phyloP scores from a whole-genome alignment of 345 rosid species.

The Pistacia integerrima region DNA sequence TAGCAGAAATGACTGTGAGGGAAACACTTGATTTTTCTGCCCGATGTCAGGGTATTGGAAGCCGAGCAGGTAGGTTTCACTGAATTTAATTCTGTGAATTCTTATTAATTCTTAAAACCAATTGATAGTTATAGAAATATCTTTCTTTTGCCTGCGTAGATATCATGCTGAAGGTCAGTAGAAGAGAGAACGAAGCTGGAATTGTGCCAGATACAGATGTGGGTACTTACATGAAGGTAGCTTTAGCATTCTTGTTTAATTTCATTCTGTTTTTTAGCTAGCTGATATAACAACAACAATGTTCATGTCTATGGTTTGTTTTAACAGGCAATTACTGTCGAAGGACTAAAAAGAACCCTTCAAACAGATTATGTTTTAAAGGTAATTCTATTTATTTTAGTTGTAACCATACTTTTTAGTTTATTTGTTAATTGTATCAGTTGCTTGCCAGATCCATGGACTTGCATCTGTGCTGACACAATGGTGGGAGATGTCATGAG shows the following conservation, averaged over 20 bases:
- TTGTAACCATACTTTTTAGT: background rate
- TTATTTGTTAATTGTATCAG: background rate
- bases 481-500: constrained; percentile 47
- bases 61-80: constrained; percentile 39
- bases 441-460: constrained; percentile 39
- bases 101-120: background rate
- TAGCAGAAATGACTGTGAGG: constrained; percentile 65
- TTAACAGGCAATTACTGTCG: constrained; percentile 42
- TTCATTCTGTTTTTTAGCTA: background rate
- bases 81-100: background rate
- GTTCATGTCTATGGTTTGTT: too few species aligned
- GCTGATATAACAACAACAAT: background rate
- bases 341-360: constrained; percentile 40
- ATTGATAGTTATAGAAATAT: background rate
- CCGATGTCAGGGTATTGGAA: constrained; percentile 57
- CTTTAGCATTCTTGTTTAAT: background rate
- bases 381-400: constrained; percentile 20
- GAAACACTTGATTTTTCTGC: constrained; percentile 70
- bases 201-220: constrained; percentile 47
- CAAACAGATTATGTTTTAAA: constrained; percentile 55
- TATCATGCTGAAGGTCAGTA: constrained; percentile 42
- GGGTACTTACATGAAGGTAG: constrained; percentile 53
- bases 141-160: constrained; percentile 19
- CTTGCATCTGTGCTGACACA: constrained; percentile 51
- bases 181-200: constrained; percentile 48